Conservation (phyloP, 345 rosid genomes). For the Carallia pectinifolia region DNA sequence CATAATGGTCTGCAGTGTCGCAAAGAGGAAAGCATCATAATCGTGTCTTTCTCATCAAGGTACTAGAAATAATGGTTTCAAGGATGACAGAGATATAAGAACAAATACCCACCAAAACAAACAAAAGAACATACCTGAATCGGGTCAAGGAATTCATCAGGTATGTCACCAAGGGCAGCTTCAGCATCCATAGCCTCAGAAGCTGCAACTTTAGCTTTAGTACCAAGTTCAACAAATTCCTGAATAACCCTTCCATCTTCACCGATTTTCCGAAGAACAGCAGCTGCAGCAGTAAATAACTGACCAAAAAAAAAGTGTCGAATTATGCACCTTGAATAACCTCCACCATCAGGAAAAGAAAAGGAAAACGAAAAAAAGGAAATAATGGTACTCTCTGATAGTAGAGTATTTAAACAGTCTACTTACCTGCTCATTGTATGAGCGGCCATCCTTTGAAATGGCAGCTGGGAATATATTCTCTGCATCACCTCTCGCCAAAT, state of each 20-base stretch:
- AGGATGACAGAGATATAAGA: neutral
- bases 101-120: constrained; percentile 12
- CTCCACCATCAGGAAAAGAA: neutral
- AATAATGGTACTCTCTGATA: no score
- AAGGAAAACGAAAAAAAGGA: neutral
- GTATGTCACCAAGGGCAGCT: constrained; percentile 91
- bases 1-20: neutral
- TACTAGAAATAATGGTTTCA: neutral
- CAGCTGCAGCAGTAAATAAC: constrained; percentile 89
- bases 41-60: neutral
- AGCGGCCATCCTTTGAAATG: constrained; percentile 92
- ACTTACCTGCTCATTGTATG: constrained; percentile 89
- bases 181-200: constrained; percentile 95
- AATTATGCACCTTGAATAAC: constrained; percentile 15
- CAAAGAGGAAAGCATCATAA: neutral
- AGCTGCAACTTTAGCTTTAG: constrained; percentile 84
- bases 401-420: neutral
- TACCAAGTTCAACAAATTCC: constrained; percentile 76
- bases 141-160: constrained; percentile 99
- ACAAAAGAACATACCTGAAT: constrained; percentile 50
- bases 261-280: constrained; percentile 72
- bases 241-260: constrained; percentile 70
- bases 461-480: constrained; percentile 80
- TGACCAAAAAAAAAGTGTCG: constrained; percentile 30
- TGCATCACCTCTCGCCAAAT: constrained; percentile 83